Conservation (phyloP, 1,139 yeast species). For the Kazachstania sp. region DNA sequence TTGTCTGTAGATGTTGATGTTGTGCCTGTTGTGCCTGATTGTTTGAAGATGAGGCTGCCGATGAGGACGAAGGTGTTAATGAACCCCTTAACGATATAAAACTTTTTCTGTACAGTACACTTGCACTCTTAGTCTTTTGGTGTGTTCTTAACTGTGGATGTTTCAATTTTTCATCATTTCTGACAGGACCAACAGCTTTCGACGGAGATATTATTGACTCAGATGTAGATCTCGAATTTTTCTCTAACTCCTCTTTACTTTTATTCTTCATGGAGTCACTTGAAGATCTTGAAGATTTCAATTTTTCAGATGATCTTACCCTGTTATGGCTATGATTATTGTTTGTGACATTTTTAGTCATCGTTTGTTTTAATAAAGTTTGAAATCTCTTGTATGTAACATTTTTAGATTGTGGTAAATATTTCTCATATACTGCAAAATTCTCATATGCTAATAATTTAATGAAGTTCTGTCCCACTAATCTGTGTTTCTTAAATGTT, state of each 20-base stretch:
- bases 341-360: conserved; percentile 34
- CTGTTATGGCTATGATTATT: conserved; percentile 15
- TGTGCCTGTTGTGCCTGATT: background rate
- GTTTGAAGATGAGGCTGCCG: background rate
- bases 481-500: conserved; percentile 49
- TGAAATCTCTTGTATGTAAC: conserved; percentile 51
- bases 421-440: conserved; percentile 38
- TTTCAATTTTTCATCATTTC: conserved; percentile 10
- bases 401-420: conserved; percentile 42
- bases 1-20: background rate
- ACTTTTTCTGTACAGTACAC: conserved; percentile 30
- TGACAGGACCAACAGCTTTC: conserved; percentile 5
- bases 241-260: conserved; percentile 11
- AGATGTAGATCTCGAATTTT: conserved; percentile 19
- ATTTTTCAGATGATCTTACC: conserved; percentile 7
- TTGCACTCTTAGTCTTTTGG: conserved; percentile 27
- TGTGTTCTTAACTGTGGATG: conserved; percentile 14
- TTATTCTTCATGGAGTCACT: conserved; percentile 21
- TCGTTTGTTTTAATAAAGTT: conserved; percentile 41
- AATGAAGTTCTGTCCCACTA: conserved; percentile 57
- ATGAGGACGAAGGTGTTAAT: background rate
- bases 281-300: conserved; percentile 19
- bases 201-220: conserved; percentile 17
- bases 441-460: conserved; percentile 62
- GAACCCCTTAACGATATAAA: conserved; percentile 29